Conservation (phyloP, 176 grass and related monocot genomes). For the Raddia guianensis region DNA sequence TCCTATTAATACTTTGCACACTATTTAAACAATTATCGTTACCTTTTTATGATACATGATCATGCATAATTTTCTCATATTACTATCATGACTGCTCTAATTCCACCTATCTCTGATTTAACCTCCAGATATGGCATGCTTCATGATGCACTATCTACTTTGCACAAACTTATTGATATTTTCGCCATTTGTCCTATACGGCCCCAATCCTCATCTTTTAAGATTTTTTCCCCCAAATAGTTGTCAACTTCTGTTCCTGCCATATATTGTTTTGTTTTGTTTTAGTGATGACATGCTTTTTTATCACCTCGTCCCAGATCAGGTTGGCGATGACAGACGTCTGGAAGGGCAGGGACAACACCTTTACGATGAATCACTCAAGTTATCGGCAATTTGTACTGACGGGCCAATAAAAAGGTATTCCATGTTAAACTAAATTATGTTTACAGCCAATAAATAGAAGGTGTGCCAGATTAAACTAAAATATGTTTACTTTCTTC, state of each 20-base stretch:
- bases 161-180: too few species aligned
- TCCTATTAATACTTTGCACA: too few species aligned
- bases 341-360: conserved; percentile 40
- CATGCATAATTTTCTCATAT: too few species aligned
- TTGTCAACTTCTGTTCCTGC: neutral
- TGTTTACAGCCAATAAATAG: conserved; percentile 33
- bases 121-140: too few species aligned
- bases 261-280: neutral
- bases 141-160: too few species aligned
- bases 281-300: conserved; percentile 22
- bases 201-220: conserved; percentile 2
- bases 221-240: neutral
- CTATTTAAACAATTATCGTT: too few species aligned
- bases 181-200: too few species aligned
- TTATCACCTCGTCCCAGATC: conserved; percentile 43
- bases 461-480: conserved; percentile 44
- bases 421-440: neutral
- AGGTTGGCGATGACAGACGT: conserved; percentile 9
- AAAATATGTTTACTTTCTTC: conserved; percentile 17
- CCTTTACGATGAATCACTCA: conserved; percentile 21
- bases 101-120: too few species aligned
- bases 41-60: too few species aligned
- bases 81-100: too few species aligned
- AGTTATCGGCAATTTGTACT: conserved; percentile 34
- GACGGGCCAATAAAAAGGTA: conserved; percentile 57